A percentile compares a stretch with the other conserved stretches of the same genome.
Evolutionary conservation across 1,139 yeast genomes (phyloP).

Genomic region (Hansenula sp.): DNA sequence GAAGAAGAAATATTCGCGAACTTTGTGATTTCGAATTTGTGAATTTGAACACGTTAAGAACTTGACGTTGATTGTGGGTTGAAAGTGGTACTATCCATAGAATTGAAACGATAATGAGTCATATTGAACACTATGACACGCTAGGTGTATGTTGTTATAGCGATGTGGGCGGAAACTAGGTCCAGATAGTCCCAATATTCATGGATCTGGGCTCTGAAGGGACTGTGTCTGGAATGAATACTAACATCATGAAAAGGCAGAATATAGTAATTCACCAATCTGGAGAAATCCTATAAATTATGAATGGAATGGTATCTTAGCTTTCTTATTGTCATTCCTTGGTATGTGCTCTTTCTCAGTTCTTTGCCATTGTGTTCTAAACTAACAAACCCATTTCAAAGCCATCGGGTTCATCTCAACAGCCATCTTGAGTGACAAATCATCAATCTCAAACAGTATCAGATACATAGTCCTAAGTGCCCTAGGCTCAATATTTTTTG

Average conservation of each 20-base stretch:
- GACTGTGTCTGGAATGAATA: not conserved
- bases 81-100: not conserved
- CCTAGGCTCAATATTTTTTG: constrained; percentile 28
- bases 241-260: not conserved
- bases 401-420: constrained; percentile 6
- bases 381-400: not conserved
- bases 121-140: not conserved
- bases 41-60: not conserved
- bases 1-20: not conserved
- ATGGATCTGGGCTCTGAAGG: too few relatives aligned
- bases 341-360: not conserved
- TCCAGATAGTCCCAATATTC: too few relatives aligned
- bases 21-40: not conserved
- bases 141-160: not conserved
- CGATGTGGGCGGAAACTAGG: not conserved
- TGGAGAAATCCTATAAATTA: not conserved
- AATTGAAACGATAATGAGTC: not conserved
- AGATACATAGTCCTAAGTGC: constrained; percentile 21
- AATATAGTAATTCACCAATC: not conserved
- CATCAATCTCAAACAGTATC: constrained; percentile 16
- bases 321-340: not conserved
- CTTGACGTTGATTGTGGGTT: not conserved
- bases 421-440: constrained; percentile 17
- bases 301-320: not conserved
- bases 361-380: not conserved